Percentiles rank a stretch among this genome's conserved stretches.
phyloP scores from a whole-genome alignment of 257 asterid species.

The Solanum virginianum region DNA sequence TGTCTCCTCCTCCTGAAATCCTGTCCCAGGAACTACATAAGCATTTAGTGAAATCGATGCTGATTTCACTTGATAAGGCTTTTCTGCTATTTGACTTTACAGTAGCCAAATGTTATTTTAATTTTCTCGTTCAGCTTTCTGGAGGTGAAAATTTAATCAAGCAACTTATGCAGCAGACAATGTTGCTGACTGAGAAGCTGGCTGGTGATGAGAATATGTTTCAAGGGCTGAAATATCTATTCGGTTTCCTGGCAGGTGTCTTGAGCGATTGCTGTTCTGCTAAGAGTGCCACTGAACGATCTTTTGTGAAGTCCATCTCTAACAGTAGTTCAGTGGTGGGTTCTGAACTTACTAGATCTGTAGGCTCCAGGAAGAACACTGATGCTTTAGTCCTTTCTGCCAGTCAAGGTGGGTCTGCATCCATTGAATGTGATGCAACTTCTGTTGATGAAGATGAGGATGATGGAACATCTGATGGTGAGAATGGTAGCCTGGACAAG shows the following conservation, averaged over 20 bases:
- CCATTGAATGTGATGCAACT: slow-evolving; percentile 89
- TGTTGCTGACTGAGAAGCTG: slow-evolving; percentile 59
- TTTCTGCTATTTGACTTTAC: slow-evolving; percentile 50
- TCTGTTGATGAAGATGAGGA: slow-evolving; percentile 97
- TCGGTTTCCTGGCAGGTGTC: slow-evolving; percentile 54
- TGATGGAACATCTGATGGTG: slow-evolving; percentile 99
- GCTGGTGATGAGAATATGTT: slow-evolving; percentile 58
- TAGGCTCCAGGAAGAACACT: slow-evolving; percentile 57
- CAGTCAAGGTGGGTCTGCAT: slow-evolving; percentile 55
- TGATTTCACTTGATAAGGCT: slow-evolving; percentile 72
- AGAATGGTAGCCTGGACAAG: slow-evolving; percentile 84
- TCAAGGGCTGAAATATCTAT: slow-evolving; percentile 72
- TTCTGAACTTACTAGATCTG: slow-evolving; percentile 39
- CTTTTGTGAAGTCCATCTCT: slow-evolving; percentile 40
- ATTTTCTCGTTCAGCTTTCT: slow-evolving; percentile 62
- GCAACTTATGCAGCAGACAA: slow-evolving; percentile 55
- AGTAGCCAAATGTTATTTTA: slow-evolving; percentile 46
- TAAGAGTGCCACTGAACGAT: slow-evolving; percentile 32
- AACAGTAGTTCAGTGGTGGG: slow-evolving; percentile 48
- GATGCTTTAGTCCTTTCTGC: slow-evolving; percentile 60
- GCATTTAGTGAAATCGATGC: slow-evolving; percentile 72
- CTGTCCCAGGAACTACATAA: slow-evolving; percentile 42
- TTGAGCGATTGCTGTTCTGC: slow-evolving; percentile 57
- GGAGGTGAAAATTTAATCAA: slow-evolving; percentile 54
- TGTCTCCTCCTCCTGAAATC: slow-evolving; percentile 33